A percentile compares a stretch with the other conserved stretches of the same genome.
These are phyloP conservation scores for Epichloe uncinata DNA, from an alignment of 2,329 filamentous ascomycete species.

Conservation along the genomic window DNA sequence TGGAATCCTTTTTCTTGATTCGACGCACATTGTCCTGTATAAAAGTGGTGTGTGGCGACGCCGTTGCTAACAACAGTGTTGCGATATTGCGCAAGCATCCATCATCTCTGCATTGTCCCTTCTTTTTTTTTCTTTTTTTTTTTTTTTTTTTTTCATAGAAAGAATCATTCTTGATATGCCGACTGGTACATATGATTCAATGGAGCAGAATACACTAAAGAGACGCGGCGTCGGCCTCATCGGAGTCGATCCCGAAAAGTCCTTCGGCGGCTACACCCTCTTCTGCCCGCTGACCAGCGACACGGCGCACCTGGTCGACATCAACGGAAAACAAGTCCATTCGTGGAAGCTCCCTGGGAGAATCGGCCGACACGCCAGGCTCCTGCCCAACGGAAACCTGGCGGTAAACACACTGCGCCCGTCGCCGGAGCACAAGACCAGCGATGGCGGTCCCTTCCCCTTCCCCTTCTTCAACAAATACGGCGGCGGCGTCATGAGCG, in stretches of 20 bases:
- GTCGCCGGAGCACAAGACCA: conserved; percentile 6
- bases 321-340: conserved; percentile 16
- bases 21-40: background rate
- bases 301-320: conserved; percentile 14
- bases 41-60: background rate
- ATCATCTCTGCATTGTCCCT: background rate
- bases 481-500: conserved; percentile 17
- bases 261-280: conserved; percentile 17
- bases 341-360: conserved; percentile 17
- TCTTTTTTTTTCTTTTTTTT: no score
- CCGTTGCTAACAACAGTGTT: background rate
- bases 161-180: no score
- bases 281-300: conserved; percentile 17
- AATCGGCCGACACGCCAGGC: conserved; percentile 15
- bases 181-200: background rate
- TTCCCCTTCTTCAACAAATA: conserved; percentile 20
- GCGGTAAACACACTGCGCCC: conserved; percentile 16
- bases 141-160: no score
- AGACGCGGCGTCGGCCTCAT: conserved; percentile 15
- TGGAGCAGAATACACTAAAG: conserved; percentile 20
- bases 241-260: conserved; percentile 13
- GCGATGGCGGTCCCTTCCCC: conserved; percentile 11
- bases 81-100: background rate
- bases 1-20: background rate
- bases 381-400: conserved; percentile 17